Conservation (phyloP, 805 yeast genomes). For the Sugiyamaella boreocaroliniensis region DNA sequence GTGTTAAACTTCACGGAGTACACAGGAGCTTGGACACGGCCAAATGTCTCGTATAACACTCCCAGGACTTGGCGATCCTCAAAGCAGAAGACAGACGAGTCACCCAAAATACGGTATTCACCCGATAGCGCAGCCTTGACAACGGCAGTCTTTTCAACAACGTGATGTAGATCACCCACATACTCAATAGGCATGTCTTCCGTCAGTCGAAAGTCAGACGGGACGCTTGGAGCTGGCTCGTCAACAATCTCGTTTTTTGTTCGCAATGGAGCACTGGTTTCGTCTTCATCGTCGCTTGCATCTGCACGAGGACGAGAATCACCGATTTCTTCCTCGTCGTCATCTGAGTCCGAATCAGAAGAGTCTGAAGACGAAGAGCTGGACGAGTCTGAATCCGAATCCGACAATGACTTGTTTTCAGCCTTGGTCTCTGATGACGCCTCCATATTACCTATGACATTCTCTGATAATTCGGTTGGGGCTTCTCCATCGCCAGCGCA, state of each 20-base stretch:
- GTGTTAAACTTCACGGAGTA: slow-evolving; percentile 65
- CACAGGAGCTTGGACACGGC: slow-evolving; percentile 73
- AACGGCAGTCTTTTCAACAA: slow-evolving; percentile 67
- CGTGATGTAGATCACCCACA: slow-evolving; percentile 60
- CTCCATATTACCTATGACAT: neutral
- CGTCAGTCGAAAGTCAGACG: slow-evolving; percentile 55
- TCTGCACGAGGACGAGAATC: slow-evolving; percentile 7
- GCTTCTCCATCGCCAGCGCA: no score
- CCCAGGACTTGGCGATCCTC: slow-evolving; percentile 68
- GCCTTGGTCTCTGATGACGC: neutral
- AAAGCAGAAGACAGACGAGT: slow-evolving; percentile 65
- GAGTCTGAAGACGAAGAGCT: slow-evolving; percentile 23
- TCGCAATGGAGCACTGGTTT: slow-evolving; percentile 51
- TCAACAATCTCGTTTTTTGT: slow-evolving; percentile 74
- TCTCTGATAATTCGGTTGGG: no score
- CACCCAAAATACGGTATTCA: slow-evolving; percentile 75
- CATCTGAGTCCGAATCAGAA: slow-evolving; percentile 23
- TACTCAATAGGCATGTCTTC: slow-evolving; percentile 59
- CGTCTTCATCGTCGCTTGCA: slow-evolving; percentile 21
- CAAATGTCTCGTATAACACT: slow-evolving; percentile 80
- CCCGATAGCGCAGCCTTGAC: slow-evolving; percentile 72
- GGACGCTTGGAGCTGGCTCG: slow-evolving; percentile 60
- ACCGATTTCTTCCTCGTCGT: slow-evolving; percentile 7
- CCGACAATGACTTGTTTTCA: slow-evolving; percentile 1
- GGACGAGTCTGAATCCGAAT: slow-evolving; percentile 19